Conservation (phyloP, 2,329 filamentous ascomycete genomes). For the Blastomyces emzantsi region DNA sequence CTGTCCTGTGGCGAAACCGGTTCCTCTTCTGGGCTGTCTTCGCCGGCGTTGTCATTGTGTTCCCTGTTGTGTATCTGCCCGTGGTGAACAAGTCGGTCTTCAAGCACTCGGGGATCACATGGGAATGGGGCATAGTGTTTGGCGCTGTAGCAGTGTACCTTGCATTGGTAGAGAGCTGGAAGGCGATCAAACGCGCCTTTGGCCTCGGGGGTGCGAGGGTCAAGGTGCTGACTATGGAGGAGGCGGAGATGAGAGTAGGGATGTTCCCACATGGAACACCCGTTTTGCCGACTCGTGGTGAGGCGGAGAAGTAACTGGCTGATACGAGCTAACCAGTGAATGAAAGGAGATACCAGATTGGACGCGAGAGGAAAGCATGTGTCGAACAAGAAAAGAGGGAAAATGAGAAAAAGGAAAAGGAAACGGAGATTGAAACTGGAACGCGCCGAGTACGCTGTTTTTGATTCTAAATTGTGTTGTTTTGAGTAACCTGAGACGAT, state of each 20-base stretch:
- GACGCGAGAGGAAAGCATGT: not conserved
- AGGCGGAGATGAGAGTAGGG: constrained; percentile 28
- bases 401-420: not conserved
- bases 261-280: constrained; percentile 15
- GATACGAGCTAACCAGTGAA: constrained; percentile 14
- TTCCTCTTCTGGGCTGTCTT: constrained; percentile 60
- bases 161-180: constrained; percentile 54
- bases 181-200: constrained; percentile 50
- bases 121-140: constrained; percentile 63
- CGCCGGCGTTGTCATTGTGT: constrained; percentile 46
- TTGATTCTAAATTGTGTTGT: not conserved
- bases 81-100: constrained; percentile 56
- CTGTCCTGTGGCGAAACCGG: constrained; percentile 59
- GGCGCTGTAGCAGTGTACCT: constrained; percentile 53
- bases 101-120: constrained; percentile 54
- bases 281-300: constrained; percentile 11
- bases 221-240: constrained; percentile 24
- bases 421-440: not conserved
- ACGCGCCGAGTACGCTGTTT: not conserved
- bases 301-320: constrained; percentile 12
- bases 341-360: not conserved
- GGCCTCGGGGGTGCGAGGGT: constrained; percentile 29
- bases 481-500: not conserved
- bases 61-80: constrained; percentile 58
- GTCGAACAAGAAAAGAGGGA: not conserved